Percentiles rank a stretch among this genome's conserved stretches.
These are phyloP conservation scores for Euptelea pleiosperma DNA, from an alignment of 164 flowering plant species.

Conservation along the genomic window DNA sequence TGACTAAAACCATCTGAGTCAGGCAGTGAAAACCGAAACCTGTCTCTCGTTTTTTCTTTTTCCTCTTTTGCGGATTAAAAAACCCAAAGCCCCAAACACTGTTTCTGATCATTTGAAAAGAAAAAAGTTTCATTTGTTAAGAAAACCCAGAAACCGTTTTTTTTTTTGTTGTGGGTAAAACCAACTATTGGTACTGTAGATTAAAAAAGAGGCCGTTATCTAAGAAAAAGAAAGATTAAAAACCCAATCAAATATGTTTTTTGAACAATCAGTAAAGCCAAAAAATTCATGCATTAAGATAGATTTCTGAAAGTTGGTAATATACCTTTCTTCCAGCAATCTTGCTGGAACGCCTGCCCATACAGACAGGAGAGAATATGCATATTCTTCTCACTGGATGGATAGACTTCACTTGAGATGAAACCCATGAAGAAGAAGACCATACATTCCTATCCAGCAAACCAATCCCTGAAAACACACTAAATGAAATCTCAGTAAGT, in stretches of 20 bases:
- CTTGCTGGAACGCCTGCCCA: conserved; percentile 93
- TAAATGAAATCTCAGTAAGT: conserved; percentile 10
- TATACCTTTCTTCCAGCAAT: conserved; percentile 92
- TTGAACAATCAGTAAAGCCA: not conserved
- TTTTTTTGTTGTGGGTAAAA: not conserved
- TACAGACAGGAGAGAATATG: conserved; percentile 69
- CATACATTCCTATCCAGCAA: conserved; percentile 16
- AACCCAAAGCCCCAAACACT: not conserved
- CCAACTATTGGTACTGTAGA: not conserved
- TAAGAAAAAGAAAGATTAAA: not conserved
- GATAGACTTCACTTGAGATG: conserved; percentile 16
- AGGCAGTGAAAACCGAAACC: too few relatives aligned
- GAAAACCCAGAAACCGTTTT: not conserved
- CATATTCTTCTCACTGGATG: conserved; percentile 49
- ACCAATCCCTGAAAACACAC: conserved; percentile 27
- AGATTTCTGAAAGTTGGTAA: not conserved
- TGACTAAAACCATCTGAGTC: too few relatives aligned
- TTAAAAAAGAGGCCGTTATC: not conserved
- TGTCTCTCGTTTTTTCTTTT: too few relatives aligned
- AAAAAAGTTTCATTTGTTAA: too few relatives aligned
- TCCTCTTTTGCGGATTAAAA: not conserved
- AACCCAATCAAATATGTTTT: not conserved
- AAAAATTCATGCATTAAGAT: not conserved
- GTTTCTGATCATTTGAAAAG: not conserved
- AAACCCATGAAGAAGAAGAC: conserved; percentile 28